Evolutionary conservation across 305 asterid species (phyloP).

Genomic region (Solanum hybrid): DNA sequence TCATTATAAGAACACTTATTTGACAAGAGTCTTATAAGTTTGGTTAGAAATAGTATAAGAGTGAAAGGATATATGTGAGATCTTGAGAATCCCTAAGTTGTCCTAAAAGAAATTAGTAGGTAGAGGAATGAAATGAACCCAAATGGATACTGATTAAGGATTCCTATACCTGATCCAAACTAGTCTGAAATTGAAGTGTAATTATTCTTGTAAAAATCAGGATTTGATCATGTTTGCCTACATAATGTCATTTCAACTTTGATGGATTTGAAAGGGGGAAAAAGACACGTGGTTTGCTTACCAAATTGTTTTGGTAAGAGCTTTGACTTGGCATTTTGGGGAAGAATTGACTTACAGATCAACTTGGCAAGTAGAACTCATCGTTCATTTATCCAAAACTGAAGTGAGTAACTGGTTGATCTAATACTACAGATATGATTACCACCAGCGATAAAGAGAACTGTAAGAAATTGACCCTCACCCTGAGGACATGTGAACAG

Average conservation of each 20-base stretch:
- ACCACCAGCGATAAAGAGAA: background rate
- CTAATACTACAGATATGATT: background rate
- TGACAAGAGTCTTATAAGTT: background rate
- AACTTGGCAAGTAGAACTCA: background rate
- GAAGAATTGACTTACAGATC: background rate
- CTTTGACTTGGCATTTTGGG: slow-evolving; percentile 1
- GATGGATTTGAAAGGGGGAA: background rate
- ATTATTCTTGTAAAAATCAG: background rate
- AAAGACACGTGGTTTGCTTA: background rate
- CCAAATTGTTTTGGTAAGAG: background rate
- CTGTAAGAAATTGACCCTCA: slow-evolving; percentile 14
- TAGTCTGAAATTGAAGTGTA: background rate
- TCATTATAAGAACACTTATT: background rate
- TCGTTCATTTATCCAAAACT: background rate
- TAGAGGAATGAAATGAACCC: background rate
- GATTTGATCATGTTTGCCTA: background rate
- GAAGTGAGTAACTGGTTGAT: background rate
- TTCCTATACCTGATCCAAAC: background rate
- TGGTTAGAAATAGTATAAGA: background rate
- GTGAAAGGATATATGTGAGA: background rate
- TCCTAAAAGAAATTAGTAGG: background rate
- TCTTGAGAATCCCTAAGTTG: background rate
- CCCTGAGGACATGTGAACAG: slow-evolving; percentile 58
- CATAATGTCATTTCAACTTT: background rate
- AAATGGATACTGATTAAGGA: background rate